phyloP scores from a whole-genome alignment of 176 grass and related monocot genomes.

The Tuctoria greenei region DNA sequence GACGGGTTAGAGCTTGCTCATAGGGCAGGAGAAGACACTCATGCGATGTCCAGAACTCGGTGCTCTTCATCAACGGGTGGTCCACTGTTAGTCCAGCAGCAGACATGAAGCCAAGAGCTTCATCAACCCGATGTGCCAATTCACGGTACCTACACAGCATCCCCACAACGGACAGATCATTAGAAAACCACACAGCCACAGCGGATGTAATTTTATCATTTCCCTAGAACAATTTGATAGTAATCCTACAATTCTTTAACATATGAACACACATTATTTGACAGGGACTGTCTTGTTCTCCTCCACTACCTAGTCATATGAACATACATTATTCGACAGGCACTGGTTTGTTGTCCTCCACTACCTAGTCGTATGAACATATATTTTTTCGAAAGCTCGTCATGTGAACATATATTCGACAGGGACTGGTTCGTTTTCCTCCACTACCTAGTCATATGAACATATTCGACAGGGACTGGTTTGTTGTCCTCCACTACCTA shows the following conservation, averaged over 20 bases:
- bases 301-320: background rate
- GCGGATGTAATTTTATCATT: background rate
- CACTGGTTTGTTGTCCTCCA: background rate
- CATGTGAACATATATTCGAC: too few relatives aligned
- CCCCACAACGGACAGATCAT: background rate
- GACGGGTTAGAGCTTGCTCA: slow-evolving; percentile 77
- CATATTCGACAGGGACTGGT: background rate
- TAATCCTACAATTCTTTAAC: background rate
- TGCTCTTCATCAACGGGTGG: slow-evolving; percentile 71
- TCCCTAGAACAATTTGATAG: background rate
- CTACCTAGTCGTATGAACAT: background rate
- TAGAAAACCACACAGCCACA: background rate
- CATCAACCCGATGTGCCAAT: slow-evolving; percentile 82
- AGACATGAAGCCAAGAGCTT: slow-evolving; percentile 85
- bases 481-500: background rate
- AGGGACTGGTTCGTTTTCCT: too few relatives aligned
- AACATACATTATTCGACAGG: background rate
- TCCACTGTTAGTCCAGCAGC: slow-evolving; percentile 72
- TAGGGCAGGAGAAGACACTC: slow-evolving; percentile 89
- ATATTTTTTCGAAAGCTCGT: too few relatives aligned
- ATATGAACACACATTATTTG: background rate
- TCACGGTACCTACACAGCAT: slow-evolving; percentile 62
- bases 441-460: too few relatives aligned
- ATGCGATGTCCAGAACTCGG: slow-evolving; percentile 93
- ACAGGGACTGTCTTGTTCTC: background rate